These are phyloP conservation scores for Piper longum DNA, from an alignment of 164 flowering plant species.

Conservation along the genomic window DNA sequence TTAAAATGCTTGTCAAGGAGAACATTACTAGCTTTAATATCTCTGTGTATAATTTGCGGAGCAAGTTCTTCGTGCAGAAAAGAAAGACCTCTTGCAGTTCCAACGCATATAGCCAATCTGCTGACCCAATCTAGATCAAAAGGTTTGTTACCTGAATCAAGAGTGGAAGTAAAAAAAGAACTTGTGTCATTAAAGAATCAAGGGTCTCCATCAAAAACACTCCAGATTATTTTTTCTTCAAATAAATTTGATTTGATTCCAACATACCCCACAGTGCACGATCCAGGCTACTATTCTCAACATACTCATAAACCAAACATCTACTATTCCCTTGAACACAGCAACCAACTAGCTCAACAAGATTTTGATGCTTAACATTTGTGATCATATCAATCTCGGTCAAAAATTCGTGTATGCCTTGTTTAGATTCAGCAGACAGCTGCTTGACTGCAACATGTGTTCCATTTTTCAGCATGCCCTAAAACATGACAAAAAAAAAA, in stretches of 20 bases:
- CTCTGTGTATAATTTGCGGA: constrained; percentile 83
- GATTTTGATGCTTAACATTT: constrained; percentile 60
- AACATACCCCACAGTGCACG: constrained; percentile 43
- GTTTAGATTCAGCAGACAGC: constrained; percentile 59
- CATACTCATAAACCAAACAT: constrained; percentile 59
- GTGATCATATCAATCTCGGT: constrained; percentile 54
- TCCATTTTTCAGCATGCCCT: constrained; percentile 50
- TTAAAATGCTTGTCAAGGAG: constrained; percentile 57
- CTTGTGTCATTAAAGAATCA: not conserved
- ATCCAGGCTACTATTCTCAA: constrained; percentile 67
- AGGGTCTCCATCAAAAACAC: not conserved
- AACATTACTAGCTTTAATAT: constrained; percentile 83
- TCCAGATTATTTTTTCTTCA: not conserved
- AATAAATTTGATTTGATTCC: not conserved
- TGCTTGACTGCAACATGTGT: constrained; percentile 50
- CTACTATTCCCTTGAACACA: constrained; percentile 41
- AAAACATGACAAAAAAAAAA: constrained; percentile 4
- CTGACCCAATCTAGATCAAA: constrained; percentile 46
- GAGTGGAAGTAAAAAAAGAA: not conserved
- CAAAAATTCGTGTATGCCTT: constrained; percentile 58
- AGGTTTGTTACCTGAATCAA: constrained; percentile 32
- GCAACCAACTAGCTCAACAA: constrained; percentile 63
- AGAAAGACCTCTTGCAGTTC: constrained; percentile 57
- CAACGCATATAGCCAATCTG: constrained; percentile 63
- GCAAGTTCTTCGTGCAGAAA: constrained; percentile 83